Conservation (phyloP, 169 alveolate species). For the Plasmodium gaboni region DNA sequence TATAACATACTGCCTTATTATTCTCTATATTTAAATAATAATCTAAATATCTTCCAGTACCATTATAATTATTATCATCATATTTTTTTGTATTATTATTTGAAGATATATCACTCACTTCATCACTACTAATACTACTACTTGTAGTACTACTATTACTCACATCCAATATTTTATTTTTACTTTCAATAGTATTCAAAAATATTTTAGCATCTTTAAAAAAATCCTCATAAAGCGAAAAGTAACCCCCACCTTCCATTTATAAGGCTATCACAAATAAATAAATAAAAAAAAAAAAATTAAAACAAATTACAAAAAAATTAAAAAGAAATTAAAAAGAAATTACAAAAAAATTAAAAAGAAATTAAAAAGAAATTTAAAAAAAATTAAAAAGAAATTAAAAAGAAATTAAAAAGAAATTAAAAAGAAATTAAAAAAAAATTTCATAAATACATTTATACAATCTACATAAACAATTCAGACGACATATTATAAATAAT, state of each 20-base stretch:
- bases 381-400: not conserved
- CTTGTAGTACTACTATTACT: conserved; percentile 26
- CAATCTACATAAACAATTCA: too few species aligned
- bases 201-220: conserved; percentile 72
- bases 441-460: too few species aligned
- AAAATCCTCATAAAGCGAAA: conserved; percentile 46
- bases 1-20: not conserved
- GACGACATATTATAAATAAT: too few species aligned
- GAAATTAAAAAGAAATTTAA: not conserved
- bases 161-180: conserved; percentile 14
- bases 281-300: not conserved
- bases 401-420: too few species aligned
- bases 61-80: conserved; percentile 5
- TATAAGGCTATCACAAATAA: not conserved
- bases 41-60: not conserved
- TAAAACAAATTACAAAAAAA: not conserved
- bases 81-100: not conserved
- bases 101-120: not conserved
- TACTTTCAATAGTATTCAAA: conserved; percentile 61
- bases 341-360: not conserved
- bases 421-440: too few species aligned
- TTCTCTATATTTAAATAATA: not conserved
- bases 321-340: not conserved
- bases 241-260: conserved; percentile 39
- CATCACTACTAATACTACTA: conserved; percentile 10